Percentiles rank a stretch among this genome's conserved stretches.
These are phyloP conservation scores for Cladobotryum mycophilum DNA, from an alignment of 2,329 filamentous ascomycete species.

Conservation along the genomic window DNA sequence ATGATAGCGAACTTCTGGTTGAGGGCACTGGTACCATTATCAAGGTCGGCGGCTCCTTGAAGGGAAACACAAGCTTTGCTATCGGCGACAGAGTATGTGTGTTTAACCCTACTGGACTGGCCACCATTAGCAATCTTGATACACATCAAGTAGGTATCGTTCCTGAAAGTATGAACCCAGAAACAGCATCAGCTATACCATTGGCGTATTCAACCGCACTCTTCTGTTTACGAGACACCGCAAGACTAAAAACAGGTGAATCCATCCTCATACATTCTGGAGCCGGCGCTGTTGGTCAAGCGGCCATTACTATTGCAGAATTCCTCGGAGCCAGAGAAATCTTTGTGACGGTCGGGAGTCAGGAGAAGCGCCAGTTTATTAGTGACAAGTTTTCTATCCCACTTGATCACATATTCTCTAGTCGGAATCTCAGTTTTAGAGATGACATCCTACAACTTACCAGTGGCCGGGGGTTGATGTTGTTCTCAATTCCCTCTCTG, in stretches of 20 bases:
- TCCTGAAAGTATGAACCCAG: not conserved
- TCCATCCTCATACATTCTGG: conserved; percentile 19
- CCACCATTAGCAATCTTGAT: conserved; percentile 7
- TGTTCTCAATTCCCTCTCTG: conserved; percentile 24
- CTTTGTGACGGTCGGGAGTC: conserved; percentile 23
- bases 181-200: conserved; percentile 1
- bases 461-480: conserved; percentile 19
- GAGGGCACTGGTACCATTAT: conserved; percentile 8
- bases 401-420: conserved; percentile 22
- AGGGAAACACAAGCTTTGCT: not conserved
- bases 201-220: conserved; percentile 8
- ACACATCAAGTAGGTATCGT: not conserved
- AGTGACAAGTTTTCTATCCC: conserved; percentile 21
- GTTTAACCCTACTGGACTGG: conserved; percentile 7
- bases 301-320: conserved; percentile 14
- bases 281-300: conserved; percentile 17
- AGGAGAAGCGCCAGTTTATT: conserved; percentile 22
- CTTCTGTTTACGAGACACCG: conserved; percentile 19
- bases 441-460: conserved; percentile 17
- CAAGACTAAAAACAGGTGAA: conserved; percentile 18
- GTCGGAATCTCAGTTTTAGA: conserved; percentile 19
- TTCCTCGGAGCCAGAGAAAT: conserved; percentile 17
- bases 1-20: not conserved
- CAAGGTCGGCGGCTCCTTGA: conserved; percentile 1
- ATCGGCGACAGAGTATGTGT: conserved; percentile 9